Evolutionary conservation across 805 yeast species (phyloP).

Genomic region (Wickerhamiella hasegawae): DNA sequence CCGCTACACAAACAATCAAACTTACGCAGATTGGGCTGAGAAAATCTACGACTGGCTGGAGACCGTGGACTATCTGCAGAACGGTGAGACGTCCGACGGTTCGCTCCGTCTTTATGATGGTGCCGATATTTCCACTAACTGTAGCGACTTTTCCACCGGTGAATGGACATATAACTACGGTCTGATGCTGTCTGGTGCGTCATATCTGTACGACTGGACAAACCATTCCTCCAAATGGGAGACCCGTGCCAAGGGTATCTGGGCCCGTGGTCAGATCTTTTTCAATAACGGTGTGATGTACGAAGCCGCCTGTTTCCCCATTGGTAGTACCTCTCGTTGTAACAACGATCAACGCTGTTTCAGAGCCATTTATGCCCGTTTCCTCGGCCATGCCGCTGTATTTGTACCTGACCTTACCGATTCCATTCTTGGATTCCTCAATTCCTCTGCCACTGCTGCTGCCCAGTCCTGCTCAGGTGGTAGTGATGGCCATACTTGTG

Average conservation of each 20-base stretch:
- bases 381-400: conserved; percentile 45
- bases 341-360: conserved; percentile 63
- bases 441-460: conserved; percentile 49
- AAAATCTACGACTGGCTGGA: conserved; percentile 61
- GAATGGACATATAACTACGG: conserved; percentile 73
- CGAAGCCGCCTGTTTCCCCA: conserved; percentile 56
- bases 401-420: conserved; percentile 40
- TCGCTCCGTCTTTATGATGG: conserved; percentile 52
- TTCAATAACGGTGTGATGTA: conserved; percentile 44
- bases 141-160: conserved; percentile 33
- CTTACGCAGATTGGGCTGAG: conserved; percentile 61
- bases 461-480: conserved; percentile 73
- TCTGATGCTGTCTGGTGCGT: conserved; percentile 49
- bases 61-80: conserved; percentile 31
- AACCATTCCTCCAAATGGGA: conserved; percentile 40
- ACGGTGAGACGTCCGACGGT: conserved; percentile 13
- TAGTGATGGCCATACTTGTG: conserved; percentile 67
- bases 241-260: conserved; percentile 32
- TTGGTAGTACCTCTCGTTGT: conserved; percentile 28
- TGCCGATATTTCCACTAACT: conserved; percentile 31
- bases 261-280: conserved; percentile 30
- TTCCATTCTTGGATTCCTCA: conserved; percentile 30
- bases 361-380: conserved; percentile 53
- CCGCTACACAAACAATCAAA: conserved; percentile 52
- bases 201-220: conserved; percentile 50